Conservation (phyloP, 352 stramenopile genomes). For the Phytophthora constricta region DNA sequence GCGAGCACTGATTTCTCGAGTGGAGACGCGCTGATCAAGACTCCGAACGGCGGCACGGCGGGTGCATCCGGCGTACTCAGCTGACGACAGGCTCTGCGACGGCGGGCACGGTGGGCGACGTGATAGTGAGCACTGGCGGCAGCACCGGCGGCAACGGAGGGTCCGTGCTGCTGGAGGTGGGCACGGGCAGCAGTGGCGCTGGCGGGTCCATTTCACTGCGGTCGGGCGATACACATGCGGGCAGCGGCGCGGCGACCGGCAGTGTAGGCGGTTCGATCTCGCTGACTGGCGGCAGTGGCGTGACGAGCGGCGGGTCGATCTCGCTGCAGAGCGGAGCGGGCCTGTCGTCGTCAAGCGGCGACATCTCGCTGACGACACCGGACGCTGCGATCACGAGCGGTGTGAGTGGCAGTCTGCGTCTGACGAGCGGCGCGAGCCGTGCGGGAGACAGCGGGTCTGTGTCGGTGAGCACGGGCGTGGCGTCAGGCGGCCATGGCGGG, state of each 20-base stretch:
- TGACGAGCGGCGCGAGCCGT: slow-evolving; percentile 1
- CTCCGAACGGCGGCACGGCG: background rate
- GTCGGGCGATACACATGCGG: background rate
- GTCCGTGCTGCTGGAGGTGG: slow-evolving; percentile 7
- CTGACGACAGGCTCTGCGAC: slow-evolving; percentile 28
- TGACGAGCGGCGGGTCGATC: background rate
- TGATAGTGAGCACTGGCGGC: background rate
- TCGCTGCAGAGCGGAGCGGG: background rate
- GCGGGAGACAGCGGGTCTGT: slow-evolving; percentile 4
- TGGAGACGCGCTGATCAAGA: background rate
- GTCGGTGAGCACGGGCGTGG: slow-evolving; percentile 25
- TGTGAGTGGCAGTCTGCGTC: background rate
- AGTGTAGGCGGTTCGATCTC: background rate
- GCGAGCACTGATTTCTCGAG: slow-evolving; percentile 4
- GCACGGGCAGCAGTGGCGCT: background rate
- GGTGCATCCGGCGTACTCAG: background rate
- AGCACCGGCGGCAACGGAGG: slow-evolving; percentile 16
- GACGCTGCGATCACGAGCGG: background rate
- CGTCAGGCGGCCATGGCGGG: slow-evolving; percentile 24
- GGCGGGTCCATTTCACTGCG: slow-evolving; percentile 9
- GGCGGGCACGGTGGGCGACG: background rate
- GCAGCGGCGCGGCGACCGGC: background rate
- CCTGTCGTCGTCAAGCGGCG: background rate
- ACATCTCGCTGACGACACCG: background rate
- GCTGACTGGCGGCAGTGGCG: background rate